Evolutionary conservation across 306 rosid genomes (phyloP), one percentile per base, ranked within the genome.

Genomic region (Corylus heterophylla): DNA sequence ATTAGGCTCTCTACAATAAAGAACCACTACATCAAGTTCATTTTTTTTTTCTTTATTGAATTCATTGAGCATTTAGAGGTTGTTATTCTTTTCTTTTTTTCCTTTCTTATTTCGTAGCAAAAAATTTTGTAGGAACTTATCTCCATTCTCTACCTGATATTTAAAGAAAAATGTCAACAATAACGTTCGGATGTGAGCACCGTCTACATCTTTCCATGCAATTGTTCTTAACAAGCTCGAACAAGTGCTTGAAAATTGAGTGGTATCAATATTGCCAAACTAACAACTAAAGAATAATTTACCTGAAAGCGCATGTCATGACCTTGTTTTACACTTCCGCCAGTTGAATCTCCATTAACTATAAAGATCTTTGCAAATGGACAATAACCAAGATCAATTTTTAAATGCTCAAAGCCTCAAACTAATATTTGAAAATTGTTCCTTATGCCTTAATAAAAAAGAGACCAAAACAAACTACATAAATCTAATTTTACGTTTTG

Each of bases 221-320:
- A 64, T 64, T 35, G 48, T 35, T 12, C 42, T 62, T 7, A 70
- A 64, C 48, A 59, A 42, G 10, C 55, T 31, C 17, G 13, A 55
- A 49, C 20, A 18, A 49, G 12, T 35, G 45, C 52, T 59, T 72
- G 70, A 31, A 35, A 20, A 54, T 71, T 37, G 25, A 31, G 76
- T 50, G 44, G 78, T 71, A 45, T 27, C 62, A 69, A 20, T 39
- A 56, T 69, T 49, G 68, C 18, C 69, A 74, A 69, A 77, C 37
- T 77, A 73, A 55, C 17, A 63, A 63, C 29, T 44, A 31, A 31
- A 54, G 16, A 64, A 77, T 20, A 47, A 29, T 77, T 85, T 71
- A 95, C 98, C 98, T 95, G 98, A 74, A 95, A 95, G 78, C 98
- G 93, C 90, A 97, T 86, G 83, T 95, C 98, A 50, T 98, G 97